phyloP scores from a whole-genome alignment of 176 grass and related monocot species.

The Typha latifolia region DNA sequence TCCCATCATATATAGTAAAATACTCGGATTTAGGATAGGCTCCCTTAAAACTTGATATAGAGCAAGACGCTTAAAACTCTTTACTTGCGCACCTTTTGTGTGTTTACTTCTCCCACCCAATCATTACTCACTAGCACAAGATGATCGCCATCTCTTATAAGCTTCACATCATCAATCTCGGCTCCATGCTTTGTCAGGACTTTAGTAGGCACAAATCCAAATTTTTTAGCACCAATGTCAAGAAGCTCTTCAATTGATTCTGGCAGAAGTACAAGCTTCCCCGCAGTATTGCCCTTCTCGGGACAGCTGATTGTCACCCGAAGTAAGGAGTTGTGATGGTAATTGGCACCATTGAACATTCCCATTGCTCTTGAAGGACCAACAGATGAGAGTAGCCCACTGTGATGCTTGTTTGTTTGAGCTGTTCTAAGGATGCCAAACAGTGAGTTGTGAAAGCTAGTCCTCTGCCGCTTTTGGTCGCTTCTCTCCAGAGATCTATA shows the following conservation, averaged over 20 bases:
- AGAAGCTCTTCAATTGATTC: slow-evolving; percentile 57
- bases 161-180: slow-evolving; percentile 66
- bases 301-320: slow-evolving; percentile 74
- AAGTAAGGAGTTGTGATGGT: neutral
- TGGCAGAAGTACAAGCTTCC: slow-evolving; percentile 64
- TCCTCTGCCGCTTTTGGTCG: slow-evolving; percentile 4
- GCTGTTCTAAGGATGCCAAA: slow-evolving; percentile 61
- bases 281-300: slow-evolving; percentile 28
- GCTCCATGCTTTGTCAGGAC: slow-evolving; percentile 55
- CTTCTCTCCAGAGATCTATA: neutral
- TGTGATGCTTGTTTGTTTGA: slow-evolving; percentile 8
- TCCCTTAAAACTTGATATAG: too few species aligned
- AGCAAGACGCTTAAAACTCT: neutral
- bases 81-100: neutral
- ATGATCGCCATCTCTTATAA: slow-evolving; percentile 80
- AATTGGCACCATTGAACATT: neutral
- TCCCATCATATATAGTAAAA: too few species aligned
- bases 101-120: slow-evolving; percentile 4
- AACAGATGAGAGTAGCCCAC: slow-evolving; percentile 9
- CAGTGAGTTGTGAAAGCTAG: slow-evolving; percentile 81
- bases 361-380: slow-evolving; percentile 10
- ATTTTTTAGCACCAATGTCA: slow-evolving; percentile 50
- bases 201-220: slow-evolving; percentile 33
- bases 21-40: too few species aligned
- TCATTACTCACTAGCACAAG: slow-evolving; percentile 47